Conservation (phyloP, 1,284 basidiomycete species). For the Cutaneotrichosporon sp. region DNA sequence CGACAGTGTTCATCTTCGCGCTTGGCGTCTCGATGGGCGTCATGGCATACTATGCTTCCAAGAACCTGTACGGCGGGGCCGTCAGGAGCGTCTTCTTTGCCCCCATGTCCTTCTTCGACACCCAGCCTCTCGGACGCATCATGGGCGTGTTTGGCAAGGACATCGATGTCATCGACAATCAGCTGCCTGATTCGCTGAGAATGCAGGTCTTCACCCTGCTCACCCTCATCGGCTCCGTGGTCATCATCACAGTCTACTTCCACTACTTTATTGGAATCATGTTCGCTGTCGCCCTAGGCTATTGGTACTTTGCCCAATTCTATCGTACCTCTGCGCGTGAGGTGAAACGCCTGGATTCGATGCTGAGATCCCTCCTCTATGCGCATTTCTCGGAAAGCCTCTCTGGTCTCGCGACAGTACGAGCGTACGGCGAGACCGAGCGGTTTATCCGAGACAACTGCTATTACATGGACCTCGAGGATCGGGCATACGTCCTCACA, state of each 20-base stretch:
- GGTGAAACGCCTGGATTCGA: conserved; percentile 53
- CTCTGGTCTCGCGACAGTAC: conserved; percentile 66
- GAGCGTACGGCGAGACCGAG: conserved; percentile 61
- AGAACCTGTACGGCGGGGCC: conserved; percentile 57
- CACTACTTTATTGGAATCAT: conserved; percentile 59
- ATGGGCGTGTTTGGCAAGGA: conserved; percentile 58
- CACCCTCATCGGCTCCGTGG: conserved; percentile 54
- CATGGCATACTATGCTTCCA: conserved; percentile 58
- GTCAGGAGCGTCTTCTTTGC: conserved; percentile 60
- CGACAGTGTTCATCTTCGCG: conserved; percentile 60
- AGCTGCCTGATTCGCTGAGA: conserved; percentile 61
- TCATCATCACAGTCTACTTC: conserved; percentile 64
- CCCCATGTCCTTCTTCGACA: conserved; percentile 67
- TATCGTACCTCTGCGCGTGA: conserved; percentile 85
- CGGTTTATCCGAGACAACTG: conserved; percentile 65
- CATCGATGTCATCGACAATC: conserved; percentile 69
- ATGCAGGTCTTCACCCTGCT: conserved; percentile 48
- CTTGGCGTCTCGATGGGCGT: conserved; percentile 59
- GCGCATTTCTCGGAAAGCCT: conserved; percentile 77
- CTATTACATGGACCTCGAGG: conserved; percentile 69
- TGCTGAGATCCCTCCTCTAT: conserved; percentile 66
- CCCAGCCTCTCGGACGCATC: conserved; percentile 62
- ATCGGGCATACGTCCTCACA: conserved; percentile 57
- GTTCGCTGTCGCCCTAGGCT: conserved; percentile 30
- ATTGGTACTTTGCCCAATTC: conserved; percentile 52